Conservation (phyloP, 2,329 filamentous ascomycete genomes). For the Waltergamsia citrina region DNA sequence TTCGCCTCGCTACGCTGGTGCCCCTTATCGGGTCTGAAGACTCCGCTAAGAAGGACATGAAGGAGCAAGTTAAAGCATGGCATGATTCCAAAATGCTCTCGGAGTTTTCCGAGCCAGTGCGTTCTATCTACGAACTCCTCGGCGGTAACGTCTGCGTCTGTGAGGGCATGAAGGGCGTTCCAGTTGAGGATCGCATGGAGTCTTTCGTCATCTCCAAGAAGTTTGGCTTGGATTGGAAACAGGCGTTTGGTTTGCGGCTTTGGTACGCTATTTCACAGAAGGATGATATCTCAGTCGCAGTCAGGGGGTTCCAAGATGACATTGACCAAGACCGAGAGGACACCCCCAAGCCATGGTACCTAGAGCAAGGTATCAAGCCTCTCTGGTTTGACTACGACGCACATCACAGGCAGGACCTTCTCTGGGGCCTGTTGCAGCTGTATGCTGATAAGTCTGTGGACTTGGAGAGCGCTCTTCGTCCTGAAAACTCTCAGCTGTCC, state of each 20-base stretch:
- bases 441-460: constrained; percentile 53
- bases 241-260: constrained; percentile 81
- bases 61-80: constrained; percentile 76
- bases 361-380: constrained; percentile 46
- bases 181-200: constrained; percentile 69
- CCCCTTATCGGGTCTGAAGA: constrained; percentile 71
- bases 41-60: constrained; percentile 63
- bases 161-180: constrained; percentile 62
- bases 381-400: constrained; percentile 52
- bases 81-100: constrained; percentile 71
- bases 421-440: constrained; percentile 81
- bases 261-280: constrained; percentile 72
- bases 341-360: constrained; percentile 62
- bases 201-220: constrained; percentile 75
- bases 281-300: constrained; percentile 62
- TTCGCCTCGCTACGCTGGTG: constrained; percentile 75
- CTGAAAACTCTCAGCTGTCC: constrained; percentile 67
- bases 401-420: constrained; percentile 59
- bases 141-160: constrained; percentile 81
- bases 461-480: constrained; percentile 63
- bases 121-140: constrained; percentile 82
- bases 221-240: constrained; percentile 86
- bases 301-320: constrained; percentile 65
- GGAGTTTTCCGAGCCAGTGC: constrained; percentile 76
- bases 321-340: constrained; percentile 63